A percentile compares a stretch with the other conserved stretches of the same genome.
Evolutionary conservation across 1,284 basidiomycete species (phyloP).

Genomic region (Volvariella surrecta): DNA sequence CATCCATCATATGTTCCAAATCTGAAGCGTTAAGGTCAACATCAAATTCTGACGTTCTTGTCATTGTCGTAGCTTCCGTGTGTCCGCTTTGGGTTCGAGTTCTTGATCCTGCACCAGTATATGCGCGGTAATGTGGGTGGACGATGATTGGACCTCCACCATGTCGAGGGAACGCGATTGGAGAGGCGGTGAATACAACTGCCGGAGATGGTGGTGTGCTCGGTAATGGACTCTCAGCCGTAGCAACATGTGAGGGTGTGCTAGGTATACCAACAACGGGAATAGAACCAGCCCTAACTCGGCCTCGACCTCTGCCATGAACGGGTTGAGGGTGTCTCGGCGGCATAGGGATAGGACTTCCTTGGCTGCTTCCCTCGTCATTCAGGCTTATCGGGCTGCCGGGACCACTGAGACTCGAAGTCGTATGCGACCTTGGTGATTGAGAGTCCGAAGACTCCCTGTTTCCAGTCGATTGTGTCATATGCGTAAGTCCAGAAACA

Average conservation of each 20-base stretch:
- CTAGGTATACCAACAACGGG: conserved; percentile 31
- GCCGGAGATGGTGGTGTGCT: conserved; percentile 38
- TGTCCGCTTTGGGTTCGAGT: not conserved
- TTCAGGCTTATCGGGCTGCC: conserved; percentile 3
- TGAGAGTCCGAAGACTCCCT: conserved; percentile 46
- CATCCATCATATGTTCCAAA: conserved; percentile 3
- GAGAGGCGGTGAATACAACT: conserved; percentile 24
- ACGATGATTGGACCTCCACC: not conserved
- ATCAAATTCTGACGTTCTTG: not conserved
- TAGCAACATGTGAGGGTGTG: conserved; percentile 37
- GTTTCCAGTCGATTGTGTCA: conserved; percentile 51
- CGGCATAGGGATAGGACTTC: conserved; percentile 52
- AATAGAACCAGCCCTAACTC: conserved; percentile 39
- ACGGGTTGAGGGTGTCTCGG: conserved; percentile 54
- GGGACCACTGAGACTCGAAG: conserved; percentile 1
- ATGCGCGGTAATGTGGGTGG: not conserved
- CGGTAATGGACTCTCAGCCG: conserved; percentile 23
- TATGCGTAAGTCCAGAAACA: conserved; percentile 31
- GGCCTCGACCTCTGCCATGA: conserved; percentile 27
- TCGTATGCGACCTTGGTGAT: not conserved
- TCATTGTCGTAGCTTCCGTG: not conserved
- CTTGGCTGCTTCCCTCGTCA: conserved; percentile 27
- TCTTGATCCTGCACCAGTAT: not conserved
- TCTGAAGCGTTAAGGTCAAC: conserved; percentile 13
- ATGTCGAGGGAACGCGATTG: conserved; percentile 5